Evolutionary conservation across 495 filamentous ascomycete genomes (phyloP), one percentile per base, ranked within the genome.

Genomic region (Trichoderma orchidacearum): DNA sequence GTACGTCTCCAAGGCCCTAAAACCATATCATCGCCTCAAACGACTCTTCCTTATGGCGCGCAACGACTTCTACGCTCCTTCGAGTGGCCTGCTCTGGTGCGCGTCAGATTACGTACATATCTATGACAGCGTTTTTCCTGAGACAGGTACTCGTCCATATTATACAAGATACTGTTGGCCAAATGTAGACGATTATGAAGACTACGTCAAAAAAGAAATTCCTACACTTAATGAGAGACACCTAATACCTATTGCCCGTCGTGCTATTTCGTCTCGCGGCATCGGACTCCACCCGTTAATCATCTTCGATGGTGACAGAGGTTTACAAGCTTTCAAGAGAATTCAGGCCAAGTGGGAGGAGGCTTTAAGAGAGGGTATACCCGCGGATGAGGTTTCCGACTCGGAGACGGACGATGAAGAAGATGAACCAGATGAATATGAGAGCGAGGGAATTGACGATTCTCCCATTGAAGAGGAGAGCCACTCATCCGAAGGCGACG

Each of bases 381-480:
- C 18, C 18, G 13, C 12, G 18, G 7, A 23, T 7, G 18, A 36
- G 17, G 12, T 36, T n/a, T 25, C 38, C 2, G 38, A 48, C 5
- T 48, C 5, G 5, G 18, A 27, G 18, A 7, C 4, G 1, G 38
- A 25, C 2, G 2, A 4, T 9, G 38, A 25, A 3, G 5, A 48
- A 25, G 7, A 6, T 5, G 38, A 48, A 27, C 21, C 21, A 1
- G 30, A 54, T 30, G 53, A 32, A 15, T 54, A 54, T 12, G 53
- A 54, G 15, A 54, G 53, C 53, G 53, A 54, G 18, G 53, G 53
- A 15, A 34, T 54, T 5, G 53, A 54, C 23, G 53, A 54, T 17
- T 30, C 53, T 8, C 3, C 6, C 6, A 36, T 54, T 36, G 30
- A 15, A 9, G 53, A 54, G 21, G 4, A 34, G 11, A 30, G 13